Base-by-base conservation (phyloP, 116 monocot species). In the Phalaenopsis hybrid region DNA sequence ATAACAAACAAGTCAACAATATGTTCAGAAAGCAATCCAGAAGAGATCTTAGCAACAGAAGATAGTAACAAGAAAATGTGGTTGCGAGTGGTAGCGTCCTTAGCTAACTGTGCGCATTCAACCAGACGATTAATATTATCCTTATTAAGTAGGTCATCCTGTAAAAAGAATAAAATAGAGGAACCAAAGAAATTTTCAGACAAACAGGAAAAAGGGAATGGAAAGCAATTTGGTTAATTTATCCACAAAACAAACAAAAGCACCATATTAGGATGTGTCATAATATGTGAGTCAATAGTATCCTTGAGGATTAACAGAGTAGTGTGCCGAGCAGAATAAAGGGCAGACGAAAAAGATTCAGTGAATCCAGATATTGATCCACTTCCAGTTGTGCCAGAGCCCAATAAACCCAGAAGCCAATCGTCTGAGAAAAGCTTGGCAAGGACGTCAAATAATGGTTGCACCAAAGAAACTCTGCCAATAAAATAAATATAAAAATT, bases 261-360 rank as follows among this genome's bases (percentile, higher is more conserved):
- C 50, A 87, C 90, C 78, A 74, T 79, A 11, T 58, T 25, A 82
- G 80, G 78, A 80, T 25, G 72, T 74, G 78, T 72, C 21, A 70
- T 37, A 48, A 57, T 34, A 45, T 82, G 49, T 18, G 82, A 85
- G 76, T 90, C 92, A 75, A n/a, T 82, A 17, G 90, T 87, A 82
- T 92, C 87, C 77, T 90, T 88, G 25, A 92, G 89, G 21, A 90
- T 84, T 63, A 90, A 44, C 8, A 92, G 76, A 81, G 84, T 77
- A 18, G 82, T 83, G 41, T 90, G 88, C 70, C 84, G 88, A 70
- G 90, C 85, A 86, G 88, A 61, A 87, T 81, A 79, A 21, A 89
- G 16, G 13, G 49, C 49, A 73, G 83, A 45, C 16, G 59, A 81
- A 3, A 81, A 21, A 20, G 58, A 81, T 74, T 92, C 87, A 81